A percentile compares a stretch with the other conserved stretches of the same genome.
These are phyloP conservation scores for Ogataea chonburiensis DNA, from an alignment of 805 yeast species.

Conservation along the genomic window DNA sequence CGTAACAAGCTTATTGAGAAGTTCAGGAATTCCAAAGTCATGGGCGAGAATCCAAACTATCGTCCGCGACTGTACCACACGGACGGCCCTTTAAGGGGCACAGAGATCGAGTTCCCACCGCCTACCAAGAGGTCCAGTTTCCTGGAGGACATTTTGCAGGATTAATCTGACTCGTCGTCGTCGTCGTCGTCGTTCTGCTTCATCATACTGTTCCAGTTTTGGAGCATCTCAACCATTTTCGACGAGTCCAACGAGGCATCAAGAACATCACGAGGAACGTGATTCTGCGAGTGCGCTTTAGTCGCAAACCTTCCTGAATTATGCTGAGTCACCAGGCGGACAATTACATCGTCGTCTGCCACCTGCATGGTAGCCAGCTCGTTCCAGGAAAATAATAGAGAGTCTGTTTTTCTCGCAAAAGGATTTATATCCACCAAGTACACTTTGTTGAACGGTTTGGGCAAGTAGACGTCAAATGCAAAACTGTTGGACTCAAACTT, in stretches of 20 bases:
- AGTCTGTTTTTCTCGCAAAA: slow-evolving; percentile 72
- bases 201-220: slow-evolving; percentile 47
- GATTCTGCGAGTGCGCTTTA: slow-evolving; percentile 84
- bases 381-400: slow-evolving; percentile 80
- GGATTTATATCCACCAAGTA: slow-evolving; percentile 86
- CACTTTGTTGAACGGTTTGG: slow-evolving; percentile 65
- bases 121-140: slow-evolving; percentile 22
- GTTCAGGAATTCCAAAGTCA: slow-evolving; percentile 49
- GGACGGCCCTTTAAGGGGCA: slow-evolving; percentile 42
- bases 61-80: slow-evolving; percentile 49
- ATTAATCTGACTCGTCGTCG: slow-evolving; percentile 13
- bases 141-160: background rate
- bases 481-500: slow-evolving; percentile 55
- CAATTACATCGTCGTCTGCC: slow-evolving; percentile 41
- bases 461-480: slow-evolving; percentile 80
- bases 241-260: slow-evolving; percentile 74
- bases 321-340: slow-evolving; percentile 66
- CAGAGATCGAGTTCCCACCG: slow-evolving; percentile 42
- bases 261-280: slow-evolving; percentile 88
- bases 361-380: slow-evolving; percentile 50
- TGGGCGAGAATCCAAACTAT: slow-evolving; percentile 44
- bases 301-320: slow-evolving; percentile 75
- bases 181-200: slow-evolving; percentile 20
- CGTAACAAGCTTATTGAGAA: slow-evolving; percentile 43
- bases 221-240: slow-evolving; percentile 67